Base-by-base conservation (phyloP, 148 eudicot genomes). In the Heliamphora exappendiculata region DNA sequence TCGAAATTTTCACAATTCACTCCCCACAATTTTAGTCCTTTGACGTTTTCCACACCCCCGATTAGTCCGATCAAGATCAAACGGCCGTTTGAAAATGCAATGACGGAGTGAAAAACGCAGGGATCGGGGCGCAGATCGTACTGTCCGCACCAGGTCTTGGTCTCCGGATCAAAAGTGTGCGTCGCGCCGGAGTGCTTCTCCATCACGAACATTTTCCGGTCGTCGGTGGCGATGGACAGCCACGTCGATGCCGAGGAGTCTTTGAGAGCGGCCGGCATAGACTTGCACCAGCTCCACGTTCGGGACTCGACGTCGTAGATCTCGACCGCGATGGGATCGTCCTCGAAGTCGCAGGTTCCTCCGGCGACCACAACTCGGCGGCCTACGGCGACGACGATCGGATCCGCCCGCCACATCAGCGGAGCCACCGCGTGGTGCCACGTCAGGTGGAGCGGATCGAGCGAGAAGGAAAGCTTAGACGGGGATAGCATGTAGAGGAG, bases 321-420 rank as follows among this genome's bases (percentile, higher is more conserved):
- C 76, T 92, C 93, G 4, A 90, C 90, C 0, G 88, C 81, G 5
- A 89, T 76, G 0, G 84, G 87, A 26, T 90, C 88, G 17, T 86
- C 88, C 72, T 84, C 88, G 37, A 82, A 89, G 7, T 72, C 78
- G 41, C 85, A 75, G 9, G 78, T 75, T 1, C 94, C 90, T 0
- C 97, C 97, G 1, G 91, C 90, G 3, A 92, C 78, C 0, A 92
- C 53, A 24, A 92, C 34, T 57, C 59, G 75, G 70, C 60, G 57
- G 22, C 94, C 94, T 4, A 89, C 85, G 7, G 58, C 19, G 28
- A 87, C 88, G 13, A 90, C 89, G 22, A 92, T 80, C 5, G 94
- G 97, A 36, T 92, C 94, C 45, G 73, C 67, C 22, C 94, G 84
- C 85, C 90, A 88, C 10, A 70, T 80, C 0, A 33, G 37, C 3